Conservation (phyloP, 768 basidiomycete species). For the Phylloporus sp. region DNA sequence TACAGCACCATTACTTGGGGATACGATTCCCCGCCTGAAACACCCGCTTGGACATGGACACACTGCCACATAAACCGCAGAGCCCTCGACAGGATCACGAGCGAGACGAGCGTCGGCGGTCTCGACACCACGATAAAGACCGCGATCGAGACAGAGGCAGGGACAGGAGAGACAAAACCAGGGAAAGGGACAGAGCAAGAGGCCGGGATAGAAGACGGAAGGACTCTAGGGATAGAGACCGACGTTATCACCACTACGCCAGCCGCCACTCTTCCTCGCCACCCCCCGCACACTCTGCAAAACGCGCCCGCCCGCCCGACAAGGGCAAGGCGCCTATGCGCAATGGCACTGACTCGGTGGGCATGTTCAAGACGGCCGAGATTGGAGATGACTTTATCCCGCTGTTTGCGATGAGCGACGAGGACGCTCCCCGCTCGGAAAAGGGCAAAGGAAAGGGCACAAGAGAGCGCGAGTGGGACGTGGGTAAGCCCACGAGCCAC, state of each 20-base stretch:
- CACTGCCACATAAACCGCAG: constrained; percentile 16
- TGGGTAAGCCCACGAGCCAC: constrained; percentile 28
- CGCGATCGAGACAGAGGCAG: constrained; percentile 8
- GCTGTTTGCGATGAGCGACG: constrained; percentile 19
- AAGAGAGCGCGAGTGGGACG: constrained; percentile 40
- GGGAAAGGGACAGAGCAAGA: not conserved
- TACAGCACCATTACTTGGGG: too few species aligned
- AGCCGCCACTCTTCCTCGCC: constrained; percentile 17
- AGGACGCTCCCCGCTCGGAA: constrained; percentile 15
- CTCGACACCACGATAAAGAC: not conserved
- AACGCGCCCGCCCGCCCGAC: constrained; percentile 15
- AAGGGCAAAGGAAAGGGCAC: constrained; percentile 17
- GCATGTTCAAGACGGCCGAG: constrained; percentile 8
- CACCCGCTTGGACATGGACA: constrained; percentile 11
- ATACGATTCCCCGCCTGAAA: too few species aligned
- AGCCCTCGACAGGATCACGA: constrained; percentile 12
- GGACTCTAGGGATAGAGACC: not conserved
- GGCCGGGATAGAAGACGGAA: too few species aligned
- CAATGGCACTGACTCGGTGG: not conserved
- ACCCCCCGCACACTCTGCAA: constrained; percentile 5
- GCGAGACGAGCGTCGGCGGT: not conserved
- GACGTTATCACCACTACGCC: constrained; percentile 1
- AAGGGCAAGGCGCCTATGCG: constrained; percentile 19
- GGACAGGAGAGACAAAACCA: constrained; percentile 1
- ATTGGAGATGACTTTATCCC: constrained; percentile 34